phyloP scores from a whole-genome alignment of 2,329 filamentous ascomycete species.

The Trichoderma polysporum region DNA sequence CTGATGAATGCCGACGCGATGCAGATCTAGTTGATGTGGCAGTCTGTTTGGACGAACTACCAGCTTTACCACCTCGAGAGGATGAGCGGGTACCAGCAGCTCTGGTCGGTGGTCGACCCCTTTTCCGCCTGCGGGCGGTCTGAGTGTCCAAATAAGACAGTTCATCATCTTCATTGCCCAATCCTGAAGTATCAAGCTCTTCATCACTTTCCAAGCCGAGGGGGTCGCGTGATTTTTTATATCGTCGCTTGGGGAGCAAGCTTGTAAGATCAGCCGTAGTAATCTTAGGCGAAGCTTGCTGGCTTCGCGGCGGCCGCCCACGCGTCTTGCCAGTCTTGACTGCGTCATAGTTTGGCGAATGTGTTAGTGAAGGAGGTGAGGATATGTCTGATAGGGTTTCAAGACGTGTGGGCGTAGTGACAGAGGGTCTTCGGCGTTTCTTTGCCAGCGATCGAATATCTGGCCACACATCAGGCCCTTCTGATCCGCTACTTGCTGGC shows the following conservation, averaged over 20 bases:
- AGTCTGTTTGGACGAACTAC: slow-evolving; percentile 28
- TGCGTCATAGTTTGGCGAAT: slow-evolving; percentile 58
- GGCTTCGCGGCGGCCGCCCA: slow-evolving; percentile 28
- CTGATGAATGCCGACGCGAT: slow-evolving; percentile 44
- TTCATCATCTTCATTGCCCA: slow-evolving; percentile 57
- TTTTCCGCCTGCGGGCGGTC: slow-evolving; percentile 37
- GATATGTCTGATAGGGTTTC: slow-evolving; percentile 55
- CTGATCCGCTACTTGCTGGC: slow-evolving; percentile 54
- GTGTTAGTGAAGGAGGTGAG: slow-evolving; percentile 64
- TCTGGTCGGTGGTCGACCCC: slow-evolving; percentile 33
- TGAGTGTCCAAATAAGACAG: slow-evolving; percentile 47
- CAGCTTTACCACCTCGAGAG: slow-evolving; percentile 30
- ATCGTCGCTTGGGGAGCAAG: slow-evolving; percentile 53
- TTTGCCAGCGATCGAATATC: slow-evolving; percentile 52
- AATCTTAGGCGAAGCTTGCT: slow-evolving; percentile 43
- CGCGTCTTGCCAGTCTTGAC: slow-evolving; percentile 33
- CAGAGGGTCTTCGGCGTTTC: slow-evolving; percentile 42
- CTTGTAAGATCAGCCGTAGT: slow-evolving; percentile 56
- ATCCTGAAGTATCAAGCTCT: slow-evolving; percentile 48
- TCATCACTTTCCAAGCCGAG: slow-evolving; percentile 45
- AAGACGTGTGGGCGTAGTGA: slow-evolving; percentile 39
- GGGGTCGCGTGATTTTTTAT: slow-evolving; percentile 40
- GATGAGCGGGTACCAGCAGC: slow-evolving; percentile 30
- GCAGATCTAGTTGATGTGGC: slow-evolving; percentile 26
- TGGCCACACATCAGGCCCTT: slow-evolving; percentile 50